Percentiles rank a stretch among this genome's conserved stretches.
Evolutionary conservation across 2,329 filamentous ascomycete genomes (phyloP).

Genomic region (Venturia nashicola): DNA sequence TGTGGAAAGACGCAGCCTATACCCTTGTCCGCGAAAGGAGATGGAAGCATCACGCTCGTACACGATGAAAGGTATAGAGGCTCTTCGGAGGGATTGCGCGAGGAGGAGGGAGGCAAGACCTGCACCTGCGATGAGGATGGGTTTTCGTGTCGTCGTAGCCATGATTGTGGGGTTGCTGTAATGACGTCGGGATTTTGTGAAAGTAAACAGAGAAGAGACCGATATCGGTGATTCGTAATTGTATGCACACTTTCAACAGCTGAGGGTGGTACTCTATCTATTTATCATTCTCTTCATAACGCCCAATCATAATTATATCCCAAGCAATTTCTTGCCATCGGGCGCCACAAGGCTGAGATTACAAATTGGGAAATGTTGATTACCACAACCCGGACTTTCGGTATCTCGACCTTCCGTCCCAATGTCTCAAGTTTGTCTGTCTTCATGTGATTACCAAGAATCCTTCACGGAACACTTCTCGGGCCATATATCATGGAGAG

Average conservation of each 20-base stretch:
- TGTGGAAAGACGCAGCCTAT: conserved; percentile 44
- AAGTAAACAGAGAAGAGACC: neutral
- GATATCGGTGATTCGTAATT: no score
- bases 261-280: no score
- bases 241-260: no score
- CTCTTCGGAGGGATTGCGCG: conserved; percentile 23
- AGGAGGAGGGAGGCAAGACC: conserved; percentile 28
- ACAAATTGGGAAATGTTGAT: neutral
- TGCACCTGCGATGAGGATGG: conserved; percentile 29
- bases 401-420: neutral
- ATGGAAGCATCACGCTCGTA: conserved; percentile 34
- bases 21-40: conserved; percentile 50
- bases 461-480: no score
- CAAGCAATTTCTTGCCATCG: neutral
- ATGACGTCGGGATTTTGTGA: neutral
- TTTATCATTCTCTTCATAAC: no score
- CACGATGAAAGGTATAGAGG: conserved; percentile 26
- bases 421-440: neutral
- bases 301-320: no score
- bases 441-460: no score
- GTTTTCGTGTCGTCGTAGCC: conserved; percentile 20
- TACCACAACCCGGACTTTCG: neutral
- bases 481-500: no score
- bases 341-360: neutral
- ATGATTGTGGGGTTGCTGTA: neutral